Evolutionary conservation across 768 basidiomycete genomes (phyloP), one percentile per base, ranked within the genome.

Genomic region (Hebeloma cylindrosporum): DNA sequence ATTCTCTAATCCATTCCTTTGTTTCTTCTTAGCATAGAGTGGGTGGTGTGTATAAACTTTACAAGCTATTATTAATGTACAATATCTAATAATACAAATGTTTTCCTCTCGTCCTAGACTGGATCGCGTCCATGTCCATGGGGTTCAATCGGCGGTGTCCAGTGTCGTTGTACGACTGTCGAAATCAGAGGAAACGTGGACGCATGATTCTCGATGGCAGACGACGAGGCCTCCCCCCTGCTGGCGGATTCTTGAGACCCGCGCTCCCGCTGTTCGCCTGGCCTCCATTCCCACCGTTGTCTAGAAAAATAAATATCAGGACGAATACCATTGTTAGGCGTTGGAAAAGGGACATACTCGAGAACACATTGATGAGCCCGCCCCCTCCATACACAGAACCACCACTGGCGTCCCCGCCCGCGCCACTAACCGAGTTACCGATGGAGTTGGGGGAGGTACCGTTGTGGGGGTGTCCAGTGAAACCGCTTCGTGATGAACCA

Each of bases 261-360:
- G 57, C 56, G 23, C 40, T 28, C 26, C 71, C 66, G 48, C 65
- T 69, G 20, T 51, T 56, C 30, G 68, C 65, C 13, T 52, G 47
- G 28, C 70, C 71, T 9, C 61, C 68, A 16, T 57, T 35, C 17
- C 69, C 71, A 10, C 58, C 68, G 27, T 73, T 72, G 39, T 60
- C 74, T 78, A 51, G 45, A 45, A 37, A n/a, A 40, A 10, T 35
- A 28, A 18, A 32, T 36, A 25, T 14, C 21, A 40, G 53, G 32
- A 58, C 39, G 40, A 8, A 38, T 21, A 17, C 26, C 29, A 46
- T 36, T 17, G 35, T 14, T 3, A 36, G 16, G 18, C 21, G 39
- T 13, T 27, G 16, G 7, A 35, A 37, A 36, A 28, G 39, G 13
- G 16, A 41, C 44, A 11, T 40, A 71, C 73, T 58, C 39, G 68